Evolutionary conservation across 1,284 basidiomycete genomes (phyloP), one percentile per base, ranked within the genome.

Genomic region (Mycena sp.): DNA sequence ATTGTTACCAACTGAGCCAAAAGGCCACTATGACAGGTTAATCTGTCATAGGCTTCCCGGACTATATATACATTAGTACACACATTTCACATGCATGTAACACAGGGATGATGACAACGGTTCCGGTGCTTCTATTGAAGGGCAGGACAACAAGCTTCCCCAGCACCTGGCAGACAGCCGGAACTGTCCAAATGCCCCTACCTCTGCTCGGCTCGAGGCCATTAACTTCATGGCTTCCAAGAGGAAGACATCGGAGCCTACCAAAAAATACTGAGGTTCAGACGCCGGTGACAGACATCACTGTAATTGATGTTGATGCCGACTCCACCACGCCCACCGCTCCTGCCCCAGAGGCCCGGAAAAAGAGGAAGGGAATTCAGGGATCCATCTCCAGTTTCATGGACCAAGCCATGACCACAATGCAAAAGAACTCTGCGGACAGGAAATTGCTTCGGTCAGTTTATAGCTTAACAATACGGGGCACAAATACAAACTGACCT

Each of bases 141-240:
- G 61, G 19, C 45, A 62, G 21, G 70, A 72, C 17, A 67, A 71
- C 48, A 52, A 46, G 2, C 67, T 60, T n/a, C 29, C 61, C 4
- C 63, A 64, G 4, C 70, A 71, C 38, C 26, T 68, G 17, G 25
- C 52, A 6, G 19, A 53, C 28, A 7, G 26, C 14, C 28, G 32
- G 4, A 26, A 50, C 30, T 67, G 69, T 44, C 53, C 58, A 6
- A 49, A 54, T 50, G 57, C 54, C 38, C 29, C 54, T 0, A 1
- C 17, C 0, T 7, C 37, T 17, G 45, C 38, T 4, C 14, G 56
- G 16, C 19, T 12, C 21, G 38, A 58, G 6, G 56, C 56, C 9
- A 37, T 35, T 16, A 45, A 38, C 1, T n/a, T 32, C 29, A 44
- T 58, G 48, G 26, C 46, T 5, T 23, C 11, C 12, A 58, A 58